These are phyloP conservation scores for Wickerhamiella sergipiensis DNA, from an alignment of 805 yeast species.

Conservation along the genomic window DNA sequence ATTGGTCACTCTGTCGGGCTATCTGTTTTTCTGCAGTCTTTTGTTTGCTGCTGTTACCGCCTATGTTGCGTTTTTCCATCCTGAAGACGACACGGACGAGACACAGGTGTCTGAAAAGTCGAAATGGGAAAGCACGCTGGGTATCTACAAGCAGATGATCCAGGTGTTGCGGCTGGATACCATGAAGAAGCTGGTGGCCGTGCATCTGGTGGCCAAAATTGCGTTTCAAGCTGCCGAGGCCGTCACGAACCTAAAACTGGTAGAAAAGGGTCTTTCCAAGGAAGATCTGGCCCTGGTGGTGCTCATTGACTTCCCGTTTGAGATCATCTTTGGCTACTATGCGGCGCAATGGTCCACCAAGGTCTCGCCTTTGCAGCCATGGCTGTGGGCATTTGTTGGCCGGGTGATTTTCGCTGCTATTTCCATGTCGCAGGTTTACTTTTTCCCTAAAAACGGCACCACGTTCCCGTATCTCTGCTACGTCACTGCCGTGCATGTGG, in stretches of 20 bases:
- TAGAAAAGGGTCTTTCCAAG: constrained; percentile 83
- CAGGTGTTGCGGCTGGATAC: constrained; percentile 38
- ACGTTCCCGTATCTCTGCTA: constrained; percentile 44
- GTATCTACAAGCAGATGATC: constrained; percentile 25
- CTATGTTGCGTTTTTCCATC: constrained; percentile 41
- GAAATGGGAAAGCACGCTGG: constrained; percentile 9
- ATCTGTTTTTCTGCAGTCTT: constrained; percentile 67
- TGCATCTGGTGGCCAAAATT: constrained; percentile 69
- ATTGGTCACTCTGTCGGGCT: constrained; percentile 55
- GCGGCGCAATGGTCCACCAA: constrained; percentile 93
- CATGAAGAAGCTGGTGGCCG: constrained; percentile 57
- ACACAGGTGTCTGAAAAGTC: neutral
- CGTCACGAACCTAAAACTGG: constrained; percentile 79
- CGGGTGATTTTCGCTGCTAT: constrained; percentile 59
- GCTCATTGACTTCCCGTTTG: constrained; percentile 89
- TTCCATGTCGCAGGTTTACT: constrained; percentile 59
- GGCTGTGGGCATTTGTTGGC: constrained; percentile 81
- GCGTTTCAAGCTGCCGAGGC: constrained; percentile 96
- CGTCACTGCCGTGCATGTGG: constrained; percentile 68
- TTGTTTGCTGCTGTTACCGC: constrained; percentile 55
- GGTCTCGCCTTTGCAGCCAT: constrained; percentile 53
- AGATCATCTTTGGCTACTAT: constrained; percentile 85
- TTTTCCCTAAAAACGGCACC: constrained; percentile 50
- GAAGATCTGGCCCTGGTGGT: constrained; percentile 92
- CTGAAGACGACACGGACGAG: constrained; percentile 30